Conservation (phyloP, 306 rosid species). For the Fagus crenata region DNA sequence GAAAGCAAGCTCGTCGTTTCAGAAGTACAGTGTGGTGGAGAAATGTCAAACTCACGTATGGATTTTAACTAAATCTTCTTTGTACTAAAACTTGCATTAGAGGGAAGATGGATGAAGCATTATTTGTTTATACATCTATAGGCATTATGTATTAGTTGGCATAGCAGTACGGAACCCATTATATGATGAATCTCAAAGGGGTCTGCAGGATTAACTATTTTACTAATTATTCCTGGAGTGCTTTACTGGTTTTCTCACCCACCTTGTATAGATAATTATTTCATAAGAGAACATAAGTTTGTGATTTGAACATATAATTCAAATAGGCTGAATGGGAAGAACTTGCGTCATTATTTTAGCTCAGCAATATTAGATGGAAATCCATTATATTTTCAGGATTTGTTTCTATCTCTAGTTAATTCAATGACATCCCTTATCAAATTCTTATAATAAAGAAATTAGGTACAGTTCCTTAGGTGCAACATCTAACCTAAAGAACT, state of each 20-base stretch:
- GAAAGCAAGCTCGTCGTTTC: conserved; percentile 98
- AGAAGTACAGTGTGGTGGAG: conserved; percentile 95
- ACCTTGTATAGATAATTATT: neutral
- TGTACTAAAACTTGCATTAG: neutral
- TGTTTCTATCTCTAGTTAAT: neutral
- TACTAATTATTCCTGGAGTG: conserved; percentile 10
- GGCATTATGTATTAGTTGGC: neutral
- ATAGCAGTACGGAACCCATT: neutral
- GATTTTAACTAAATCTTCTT: conserved; percentile 21
- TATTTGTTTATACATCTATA: conserved; percentile 3
- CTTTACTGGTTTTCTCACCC: conserved; percentile 11
- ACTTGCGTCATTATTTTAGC: conserved; percentile 6
- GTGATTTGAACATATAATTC: neutral
- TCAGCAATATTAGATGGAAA: neutral
- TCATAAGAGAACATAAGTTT: neutral
- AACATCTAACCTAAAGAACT: too few relatives aligned
- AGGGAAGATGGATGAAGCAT: conserved; percentile 1
- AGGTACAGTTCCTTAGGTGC: too few relatives aligned
- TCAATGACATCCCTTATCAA: conserved; percentile 13
- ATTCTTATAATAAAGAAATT: too few relatives aligned
- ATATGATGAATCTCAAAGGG: conserved; percentile 21
- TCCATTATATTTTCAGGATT: conserved; percentile 4
- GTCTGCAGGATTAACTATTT: conserved; percentile 1
- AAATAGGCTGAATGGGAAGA: conserved; percentile 12
- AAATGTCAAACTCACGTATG: conserved; percentile 94